Conservation (phyloP, 2,329 filamentous ascomycete species). For the Sordariomycetes sp. region DNA sequence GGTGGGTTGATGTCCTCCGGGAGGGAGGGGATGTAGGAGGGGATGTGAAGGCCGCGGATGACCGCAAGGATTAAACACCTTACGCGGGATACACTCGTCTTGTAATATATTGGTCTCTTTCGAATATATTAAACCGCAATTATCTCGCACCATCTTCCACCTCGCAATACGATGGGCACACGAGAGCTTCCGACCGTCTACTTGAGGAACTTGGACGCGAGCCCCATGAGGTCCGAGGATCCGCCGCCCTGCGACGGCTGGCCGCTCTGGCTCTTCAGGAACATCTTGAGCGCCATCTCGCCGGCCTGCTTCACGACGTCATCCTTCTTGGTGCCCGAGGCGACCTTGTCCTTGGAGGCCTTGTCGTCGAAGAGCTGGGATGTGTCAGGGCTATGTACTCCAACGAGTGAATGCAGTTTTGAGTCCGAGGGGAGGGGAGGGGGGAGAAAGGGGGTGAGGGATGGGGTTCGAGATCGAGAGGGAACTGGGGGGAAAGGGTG, state of each 20-base stretch:
- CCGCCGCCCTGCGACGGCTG: slow-evolving; percentile 21
- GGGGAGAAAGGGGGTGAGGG: neutral
- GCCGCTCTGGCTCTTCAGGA: slow-evolving; percentile 59
- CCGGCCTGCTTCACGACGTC: slow-evolving; percentile 66
- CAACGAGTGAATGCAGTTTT: neutral
- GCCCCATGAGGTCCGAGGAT: slow-evolving; percentile 17
- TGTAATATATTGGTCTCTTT: neutral
- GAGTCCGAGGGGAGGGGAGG: neutral
- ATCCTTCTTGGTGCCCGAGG: slow-evolving; percentile 59
- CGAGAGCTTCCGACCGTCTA: slow-evolving; percentile 7
- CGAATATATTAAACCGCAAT: neutral
- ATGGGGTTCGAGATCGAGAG: too few species aligned
- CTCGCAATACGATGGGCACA: neutral
- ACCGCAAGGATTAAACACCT: neutral
- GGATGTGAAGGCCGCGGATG: slow-evolving; percentile 5
- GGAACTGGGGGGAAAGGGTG: neutral
- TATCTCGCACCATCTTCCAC: neutral
- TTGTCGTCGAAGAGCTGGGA: slow-evolving; percentile 46
- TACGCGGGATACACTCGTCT: neutral
- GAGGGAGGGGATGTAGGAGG: slow-evolving; percentile 12
- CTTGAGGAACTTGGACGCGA: slow-evolving; percentile 34
- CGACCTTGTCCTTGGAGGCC: slow-evolving; percentile 36
- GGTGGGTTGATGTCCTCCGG: slow-evolving; percentile 45
- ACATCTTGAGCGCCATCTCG: slow-evolving; percentile 84
- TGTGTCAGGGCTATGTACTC: slow-evolving; percentile 1